Base-by-base conservation (phyloP, 805 yeast genomes). In the Kodamaea nitidulidarum region DNA sequence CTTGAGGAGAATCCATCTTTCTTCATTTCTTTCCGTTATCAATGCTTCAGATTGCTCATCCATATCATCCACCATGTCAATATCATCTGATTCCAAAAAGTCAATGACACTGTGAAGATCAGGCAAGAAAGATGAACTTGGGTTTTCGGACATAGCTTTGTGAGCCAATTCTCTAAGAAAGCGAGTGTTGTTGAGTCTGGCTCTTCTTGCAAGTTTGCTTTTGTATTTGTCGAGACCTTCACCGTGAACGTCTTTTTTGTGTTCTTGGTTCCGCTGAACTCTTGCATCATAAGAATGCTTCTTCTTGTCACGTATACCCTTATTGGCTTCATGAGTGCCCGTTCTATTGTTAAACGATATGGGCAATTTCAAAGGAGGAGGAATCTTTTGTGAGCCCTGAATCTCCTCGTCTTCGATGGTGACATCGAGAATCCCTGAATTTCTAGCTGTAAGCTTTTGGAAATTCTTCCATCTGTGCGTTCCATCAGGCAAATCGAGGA, bases 281-380 rank as follows among this genome's bases (percentile, higher is more conserved):
- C 98, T 76, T 0, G 90, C 74, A 58, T 91, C 98, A 1, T 81
- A 72, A 7, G 96, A 86, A 38, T 80, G 77, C 40, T 80, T 78
- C 64, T 91, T 91, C 54, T 76, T 78, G 43, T 88, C 96, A 41
- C 95, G 67, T 15, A 91, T 75, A 38, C 98, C 98, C 28, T 67
- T 63, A 54, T 91, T 91, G 20, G 87, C 95, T 40, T 75, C 83
- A 40, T 63, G 65, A 0, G 65, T 50, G 20, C 97, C 96, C 0
- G 96, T 95, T 52, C 95, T 72, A 54, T 86, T 80, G 58, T 90
- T 91, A 64, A 90, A 91, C 0, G 95, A 81, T n/a, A 64, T 46
- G 2, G 73, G 71, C 26, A 66, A 52, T 1, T 72, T 54, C 29
- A 65, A 46, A 6, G 73, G 70, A 3, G 51, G 27, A 6, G 65